phyloP scores from a whole-genome alignment of 148 eudicot genomes.

The Oxyria digyna region DNA sequence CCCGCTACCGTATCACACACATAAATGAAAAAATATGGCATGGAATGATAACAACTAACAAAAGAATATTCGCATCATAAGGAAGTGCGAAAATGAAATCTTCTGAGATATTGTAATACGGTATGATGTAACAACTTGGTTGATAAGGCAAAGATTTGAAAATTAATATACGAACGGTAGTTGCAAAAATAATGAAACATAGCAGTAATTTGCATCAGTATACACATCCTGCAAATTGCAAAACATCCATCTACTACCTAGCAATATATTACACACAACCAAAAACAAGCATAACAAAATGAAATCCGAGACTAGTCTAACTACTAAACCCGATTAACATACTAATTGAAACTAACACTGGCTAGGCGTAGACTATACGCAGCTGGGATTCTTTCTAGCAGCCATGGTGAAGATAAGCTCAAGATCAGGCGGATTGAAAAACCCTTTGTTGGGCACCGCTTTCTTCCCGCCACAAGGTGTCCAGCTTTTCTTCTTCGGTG shows the following conservation, averaged over 20 bases:
- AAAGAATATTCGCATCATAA: too few relatives aligned
- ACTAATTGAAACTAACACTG: background rate
- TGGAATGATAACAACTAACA: too few relatives aligned
- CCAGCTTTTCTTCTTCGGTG: constrained; percentile 4
- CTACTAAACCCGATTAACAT: background rate
- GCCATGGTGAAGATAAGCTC: constrained; percentile 2
- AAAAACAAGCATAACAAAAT: background rate
- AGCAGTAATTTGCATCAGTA: background rate
- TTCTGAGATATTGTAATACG: too few relatives aligned
- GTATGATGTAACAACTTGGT: too few relatives aligned
- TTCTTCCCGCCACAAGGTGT: background rate
- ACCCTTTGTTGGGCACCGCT: background rate
- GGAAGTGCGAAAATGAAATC: too few relatives aligned
- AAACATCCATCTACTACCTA: background rate
- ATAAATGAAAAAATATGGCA: too few relatives aligned
- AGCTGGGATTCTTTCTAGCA: background rate
- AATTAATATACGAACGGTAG: too few relatives aligned
- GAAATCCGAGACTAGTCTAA: background rate
- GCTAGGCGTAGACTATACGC: background rate
- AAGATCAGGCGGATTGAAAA: constrained; percentile 1
- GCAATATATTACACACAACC: background rate
- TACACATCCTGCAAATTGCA: background rate
- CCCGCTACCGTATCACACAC: too few relatives aligned
- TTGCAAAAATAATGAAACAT: too few relatives aligned
- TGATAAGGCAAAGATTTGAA: too few relatives aligned